Conservation (phyloP, 169 alveolate genomes). For the Plasmodium chabaudi region DNA sequence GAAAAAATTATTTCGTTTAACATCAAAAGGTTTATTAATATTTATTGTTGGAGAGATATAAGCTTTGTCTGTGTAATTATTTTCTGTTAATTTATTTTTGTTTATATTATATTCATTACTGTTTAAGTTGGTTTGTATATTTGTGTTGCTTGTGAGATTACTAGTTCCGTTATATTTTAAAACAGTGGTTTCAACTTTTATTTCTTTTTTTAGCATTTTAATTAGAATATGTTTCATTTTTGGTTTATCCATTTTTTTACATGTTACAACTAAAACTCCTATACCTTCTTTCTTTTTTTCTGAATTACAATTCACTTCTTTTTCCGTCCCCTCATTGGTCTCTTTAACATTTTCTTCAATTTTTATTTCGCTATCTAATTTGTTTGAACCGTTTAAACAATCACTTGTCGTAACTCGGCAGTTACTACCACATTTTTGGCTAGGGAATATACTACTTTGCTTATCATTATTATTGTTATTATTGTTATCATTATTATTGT, state of each 20-base stretch:
- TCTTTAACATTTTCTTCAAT: neutral
- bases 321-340: neutral
- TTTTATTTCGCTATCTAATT: too few species aligned
- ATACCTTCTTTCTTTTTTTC: conserved; percentile 43
- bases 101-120: neutral
- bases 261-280: conserved; percentile 62
- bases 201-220: conserved; percentile 58
- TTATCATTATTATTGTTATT: neutral
- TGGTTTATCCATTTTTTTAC: conserved; percentile 51
- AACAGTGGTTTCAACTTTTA: conserved; percentile 38
- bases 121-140: conserved; percentile 22
- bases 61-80: neutral
- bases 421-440: neutral
- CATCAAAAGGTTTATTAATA: conserved; percentile 35
- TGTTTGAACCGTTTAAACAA: too few species aligned
- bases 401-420: neutral
- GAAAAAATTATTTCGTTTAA: conserved; percentile 41
- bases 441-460: neutral
- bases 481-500: too few species aligned
- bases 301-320: neutral
- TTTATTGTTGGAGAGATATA: neutral
- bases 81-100: neutral
- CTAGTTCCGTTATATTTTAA: conserved; percentile 15
- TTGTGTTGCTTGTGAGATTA: neutral
- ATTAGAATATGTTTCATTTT: conserved; percentile 52